These are phyloP conservation scores for Yarrowia bubula DNA, from an alignment of 805 yeast species.

Conservation along the genomic window DNA sequence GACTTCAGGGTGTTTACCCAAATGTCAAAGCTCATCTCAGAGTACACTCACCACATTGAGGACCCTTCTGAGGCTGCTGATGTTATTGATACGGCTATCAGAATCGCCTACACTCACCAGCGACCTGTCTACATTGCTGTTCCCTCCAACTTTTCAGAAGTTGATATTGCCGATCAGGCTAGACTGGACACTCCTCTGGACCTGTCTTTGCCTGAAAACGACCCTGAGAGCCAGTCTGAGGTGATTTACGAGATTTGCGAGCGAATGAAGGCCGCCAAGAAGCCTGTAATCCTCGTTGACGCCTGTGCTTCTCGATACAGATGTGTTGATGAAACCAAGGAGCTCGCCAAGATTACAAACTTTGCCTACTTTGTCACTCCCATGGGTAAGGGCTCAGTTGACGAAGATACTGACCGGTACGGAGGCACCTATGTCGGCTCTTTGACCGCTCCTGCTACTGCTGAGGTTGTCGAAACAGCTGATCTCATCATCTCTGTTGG, in stretches of 20 bases:
- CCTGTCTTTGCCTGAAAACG: conserved; percentile 56
- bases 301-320: conserved; percentile 83
- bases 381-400: conserved; percentile 81
- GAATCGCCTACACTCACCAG: conserved; percentile 66
- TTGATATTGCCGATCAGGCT: conserved; percentile 50
- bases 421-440: conserved; percentile 87
- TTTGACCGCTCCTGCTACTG: conserved; percentile 70
- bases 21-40: conserved; percentile 73
- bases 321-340: conserved; percentile 59
- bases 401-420: conserved; percentile 69
- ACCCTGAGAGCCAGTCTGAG: conserved; percentile 60
- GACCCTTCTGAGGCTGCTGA: conserved; percentile 65
- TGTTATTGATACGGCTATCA: conserved; percentile 70
- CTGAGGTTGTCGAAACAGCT: conserved; percentile 66
- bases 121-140: conserved; percentile 81
- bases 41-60: conserved; percentile 61
- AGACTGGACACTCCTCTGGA: conserved; percentile 65
- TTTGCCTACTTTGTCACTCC: conserved; percentile 86
- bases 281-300: conserved; percentile 77
- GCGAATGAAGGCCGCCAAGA: conserved; percentile 55
- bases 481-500: conserved; percentile 79
- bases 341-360: conserved; percentile 63
- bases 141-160: conserved; percentile 78
- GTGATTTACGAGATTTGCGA: conserved; percentile 53
- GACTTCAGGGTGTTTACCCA: conserved; percentile 74